Conservation (phyloP, 2,329 filamentous ascomycete genomes). For the Zymoseptoria passerinii region DNA sequence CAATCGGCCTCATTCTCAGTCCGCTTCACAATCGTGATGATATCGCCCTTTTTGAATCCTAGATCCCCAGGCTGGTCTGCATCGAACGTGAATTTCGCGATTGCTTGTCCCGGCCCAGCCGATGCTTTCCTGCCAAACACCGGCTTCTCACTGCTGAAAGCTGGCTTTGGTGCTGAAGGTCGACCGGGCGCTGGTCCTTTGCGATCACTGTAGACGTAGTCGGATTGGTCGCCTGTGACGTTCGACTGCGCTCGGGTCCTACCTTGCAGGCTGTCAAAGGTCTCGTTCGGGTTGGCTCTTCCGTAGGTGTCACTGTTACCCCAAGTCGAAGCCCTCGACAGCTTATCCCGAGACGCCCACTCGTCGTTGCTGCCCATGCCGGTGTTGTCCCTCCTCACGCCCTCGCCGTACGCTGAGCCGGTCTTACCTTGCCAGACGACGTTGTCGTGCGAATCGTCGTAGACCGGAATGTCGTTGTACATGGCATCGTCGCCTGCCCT, state of each 20-base stretch:
- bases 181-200: constrained; percentile 55
- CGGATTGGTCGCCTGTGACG: constrained; percentile 37
- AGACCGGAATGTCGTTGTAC: constrained; percentile 92
- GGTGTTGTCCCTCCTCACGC: constrained; percentile 45
- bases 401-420: constrained; percentile 64
- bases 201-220: constrained; percentile 49
- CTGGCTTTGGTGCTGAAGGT: constrained; percentile 82
- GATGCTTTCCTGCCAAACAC: constrained; percentile 40
- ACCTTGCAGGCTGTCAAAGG: constrained; percentile 38
- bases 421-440: constrained; percentile 73
- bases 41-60: constrained; percentile 92
- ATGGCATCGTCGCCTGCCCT: constrained; percentile 52
- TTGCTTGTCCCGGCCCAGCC: constrained; percentile 61
- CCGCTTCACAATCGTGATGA: constrained; percentile 90
- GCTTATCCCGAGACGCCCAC: constrained; percentile 45
- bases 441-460: constrained; percentile 74
- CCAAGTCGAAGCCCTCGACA: constrained; percentile 62
- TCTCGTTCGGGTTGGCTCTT: constrained; percentile 42
- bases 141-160: constrained; percentile 51
- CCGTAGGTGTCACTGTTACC: constrained; percentile 55
- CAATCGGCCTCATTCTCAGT: constrained; percentile 92
- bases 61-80: constrained; percentile 87
- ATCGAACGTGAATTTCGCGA: constrained; percentile 90
- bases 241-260: constrained; percentile 24
- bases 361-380: constrained; percentile 36